phyloP scores from a whole-genome alignment of 2,329 filamentous ascomycete genomes.

The Epichloe gansuensis region DNA sequence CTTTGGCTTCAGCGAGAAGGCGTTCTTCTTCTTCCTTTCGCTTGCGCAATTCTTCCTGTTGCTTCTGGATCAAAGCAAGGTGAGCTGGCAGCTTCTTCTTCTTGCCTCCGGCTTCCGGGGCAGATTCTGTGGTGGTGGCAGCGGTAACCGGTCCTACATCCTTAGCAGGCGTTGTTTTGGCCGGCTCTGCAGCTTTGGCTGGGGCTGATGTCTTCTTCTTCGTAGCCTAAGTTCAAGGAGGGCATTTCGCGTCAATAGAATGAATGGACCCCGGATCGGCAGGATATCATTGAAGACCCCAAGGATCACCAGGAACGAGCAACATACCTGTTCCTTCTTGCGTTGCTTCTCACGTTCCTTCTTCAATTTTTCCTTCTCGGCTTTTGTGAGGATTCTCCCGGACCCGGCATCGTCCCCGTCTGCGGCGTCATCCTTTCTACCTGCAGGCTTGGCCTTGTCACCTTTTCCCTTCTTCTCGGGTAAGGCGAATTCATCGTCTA shows the following conservation, averaged over 20 bases:
- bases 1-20: constrained; percentile 49
- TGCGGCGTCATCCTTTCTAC: constrained; percentile 34
- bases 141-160: constrained; percentile 40
- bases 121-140: constrained; percentile 20
- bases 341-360: constrained; percentile 97
- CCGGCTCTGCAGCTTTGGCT: constrained; percentile 17
- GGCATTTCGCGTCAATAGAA: neutral
- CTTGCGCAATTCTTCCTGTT: constrained; percentile 65
- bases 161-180: constrained; percentile 21
- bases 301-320: neutral
- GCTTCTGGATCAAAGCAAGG: constrained; percentile 62
- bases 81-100: constrained; percentile 87
- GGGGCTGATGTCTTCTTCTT: constrained; percentile 59
- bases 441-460: constrained; percentile 31
- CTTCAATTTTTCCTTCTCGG: constrained; percentile 95
- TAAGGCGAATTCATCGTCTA: constrained; percentile 76
- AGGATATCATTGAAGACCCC: neutral
- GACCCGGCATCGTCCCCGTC: constrained; percentile 41
- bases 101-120: constrained; percentile 42
- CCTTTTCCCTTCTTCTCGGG: constrained; percentile 66
- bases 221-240: constrained; percentile 40
- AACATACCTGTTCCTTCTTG: constrained; percentile 84
- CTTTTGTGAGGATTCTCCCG: constrained; percentile 80
- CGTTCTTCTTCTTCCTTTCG: constrained; percentile 55
- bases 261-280: neutral